Evolutionary conservation across 2,329 filamentous ascomycete genomes (phyloP), one percentile per base, ranked within the genome.

Genomic region (Pseudonectria foliicola): DNA sequence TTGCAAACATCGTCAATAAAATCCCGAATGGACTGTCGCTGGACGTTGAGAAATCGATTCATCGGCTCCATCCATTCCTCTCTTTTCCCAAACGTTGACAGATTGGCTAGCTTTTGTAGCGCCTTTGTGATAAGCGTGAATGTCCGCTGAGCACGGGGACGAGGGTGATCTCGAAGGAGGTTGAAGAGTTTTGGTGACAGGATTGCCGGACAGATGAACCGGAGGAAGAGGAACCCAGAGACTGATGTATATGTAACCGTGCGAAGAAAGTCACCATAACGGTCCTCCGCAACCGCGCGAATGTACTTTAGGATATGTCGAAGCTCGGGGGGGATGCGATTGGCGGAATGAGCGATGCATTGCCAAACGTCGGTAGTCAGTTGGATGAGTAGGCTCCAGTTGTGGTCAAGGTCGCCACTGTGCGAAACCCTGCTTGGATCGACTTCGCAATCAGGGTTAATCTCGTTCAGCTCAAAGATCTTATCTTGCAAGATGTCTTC

Each of bases 51-150:
- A 50, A 95, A 95, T 28, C 75, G 76, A 55, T 95, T 96, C 90
- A 96, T 96, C 0, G 88, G 88, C 62, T 95, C 89, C 89, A 96
- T 95, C 87, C 88, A 96, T n/a, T 83, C 80, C 60, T 96, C 90
- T 56, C 95, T 94, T 54, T 85, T 89, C 27, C 90, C 90, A 55
- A 95, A 95, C 0, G 79, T 87, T 2, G 86, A 85, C 62, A 95
- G 73, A 56, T 95, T 95, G 13, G 88, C 87, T 39, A 96, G 71
- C 12, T 87, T 89, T 61, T 95, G 89, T 7, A 96, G 67, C 2
- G 85, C 86, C 61, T 96, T 96, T 15, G 90, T 87, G 40, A 96
- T 89, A 32, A 96, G 72, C 0, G 90, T 95, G 34, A 95, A 71
- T 0, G 89, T 94, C 27, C 90, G 79, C 55, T 94, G 86, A 10